Evolutionary conservation across 148 eudicot genomes (phyloP).

Genomic region (Chenopodium suecicum): DNA sequence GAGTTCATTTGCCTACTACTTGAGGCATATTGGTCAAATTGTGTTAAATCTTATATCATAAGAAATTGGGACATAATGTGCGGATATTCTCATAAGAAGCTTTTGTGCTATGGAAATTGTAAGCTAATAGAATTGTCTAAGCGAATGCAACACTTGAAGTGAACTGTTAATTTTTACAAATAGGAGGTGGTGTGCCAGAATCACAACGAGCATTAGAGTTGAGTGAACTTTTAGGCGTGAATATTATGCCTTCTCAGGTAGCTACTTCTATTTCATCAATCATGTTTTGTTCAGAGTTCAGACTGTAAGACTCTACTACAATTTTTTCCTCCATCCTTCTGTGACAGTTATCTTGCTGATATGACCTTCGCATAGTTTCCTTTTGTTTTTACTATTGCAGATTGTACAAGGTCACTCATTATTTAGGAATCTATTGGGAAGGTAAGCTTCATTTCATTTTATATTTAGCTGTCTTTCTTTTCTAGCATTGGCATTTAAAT

Average conservation of each 20-base stretch:
- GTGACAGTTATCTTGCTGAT: conserved; percentile 5
- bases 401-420: conserved; percentile 56
- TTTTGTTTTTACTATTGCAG: conserved; percentile 23
- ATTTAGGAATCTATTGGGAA: conserved; percentile 46
- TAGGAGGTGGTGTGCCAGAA: conserved; percentile 58
- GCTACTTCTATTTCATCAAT: neutral
- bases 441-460: conserved; percentile 33
- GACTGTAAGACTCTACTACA: neutral
- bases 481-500: conserved; percentile 1
- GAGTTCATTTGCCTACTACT: no score
- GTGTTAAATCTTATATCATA: no score
- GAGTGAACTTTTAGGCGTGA: conserved; percentile 50
- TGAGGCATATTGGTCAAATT: no score
- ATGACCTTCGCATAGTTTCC: conserved; percentile 12
- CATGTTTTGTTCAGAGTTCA: neutral
- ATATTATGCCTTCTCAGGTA: conserved; percentile 55
- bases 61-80: no score
- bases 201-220: conserved; percentile 48
- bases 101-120: neutral
- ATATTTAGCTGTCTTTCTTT: neutral
- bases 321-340: neutral
- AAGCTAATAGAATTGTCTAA: neutral
- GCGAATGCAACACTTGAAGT: neutral
- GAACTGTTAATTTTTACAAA: neutral
- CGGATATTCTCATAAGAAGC: neutral